A percentile compares a stretch with the other conserved stretches of the same genome.
These are phyloP conservation scores for Takakia lepidozioides DNA, from an alignment of 225 moss, liverwort and hornwort genomes.

Conservation along the genomic window DNA sequence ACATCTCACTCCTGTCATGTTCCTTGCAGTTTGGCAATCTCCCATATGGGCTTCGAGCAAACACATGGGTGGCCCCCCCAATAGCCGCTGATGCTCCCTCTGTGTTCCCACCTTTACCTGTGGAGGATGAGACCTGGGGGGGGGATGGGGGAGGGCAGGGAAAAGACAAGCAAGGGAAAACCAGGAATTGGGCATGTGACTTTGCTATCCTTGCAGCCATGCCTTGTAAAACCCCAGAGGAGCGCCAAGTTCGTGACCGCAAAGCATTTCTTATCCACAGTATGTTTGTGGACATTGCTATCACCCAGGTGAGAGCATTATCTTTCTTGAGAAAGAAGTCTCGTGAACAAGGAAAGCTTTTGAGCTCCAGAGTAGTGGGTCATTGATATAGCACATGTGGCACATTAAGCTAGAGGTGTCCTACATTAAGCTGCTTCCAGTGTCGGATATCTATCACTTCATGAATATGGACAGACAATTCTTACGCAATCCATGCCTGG, in stretches of 20 bases:
- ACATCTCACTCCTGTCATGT: no score
- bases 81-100: conserved; percentile 40
- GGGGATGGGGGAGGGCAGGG: conserved; percentile 59
- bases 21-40: conserved; percentile 59
- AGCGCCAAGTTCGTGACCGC: conserved; percentile 50
- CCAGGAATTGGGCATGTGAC: conserved; percentile 47
- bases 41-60: conserved; percentile 58
- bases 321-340: no score
- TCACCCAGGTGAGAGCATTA: conserved; percentile 34
- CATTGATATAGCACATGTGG: no score
- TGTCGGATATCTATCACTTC: no score
- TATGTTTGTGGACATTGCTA: conserved; percentile 50
- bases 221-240: conserved; percentile 51
- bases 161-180: conserved; percentile 19
- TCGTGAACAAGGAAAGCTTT: no score
- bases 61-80: conserved; percentile 58
- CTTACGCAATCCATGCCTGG: no score
- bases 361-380: no score
- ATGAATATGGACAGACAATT: no score
- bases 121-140: conserved; percentile 44
- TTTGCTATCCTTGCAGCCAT: conserved; percentile 45
- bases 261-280: conserved; percentile 56
- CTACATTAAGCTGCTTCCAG: no score
- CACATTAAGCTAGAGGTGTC: no score
- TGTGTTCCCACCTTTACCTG: conserved; percentile 43